phyloP scores from a whole-genome alignment of 2,329 filamentous ascomycete genomes.

The Myriosclerotinia curreyana region DNA sequence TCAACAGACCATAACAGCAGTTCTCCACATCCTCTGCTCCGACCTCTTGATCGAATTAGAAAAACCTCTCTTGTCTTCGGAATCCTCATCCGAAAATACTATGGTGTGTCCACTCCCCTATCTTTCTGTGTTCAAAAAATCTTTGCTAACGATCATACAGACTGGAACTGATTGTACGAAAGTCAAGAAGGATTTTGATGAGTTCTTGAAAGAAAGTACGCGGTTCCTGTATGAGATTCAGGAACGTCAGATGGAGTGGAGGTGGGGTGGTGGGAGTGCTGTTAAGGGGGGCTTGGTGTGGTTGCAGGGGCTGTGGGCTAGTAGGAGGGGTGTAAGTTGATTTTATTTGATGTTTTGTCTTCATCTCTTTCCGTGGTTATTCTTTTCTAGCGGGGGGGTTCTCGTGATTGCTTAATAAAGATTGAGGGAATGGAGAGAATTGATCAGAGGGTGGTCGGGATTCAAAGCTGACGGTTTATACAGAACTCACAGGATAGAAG shows the following conservation, averaged over 20 bases:
- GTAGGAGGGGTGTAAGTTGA: constrained; percentile 34
- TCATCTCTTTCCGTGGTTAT: not conserved
- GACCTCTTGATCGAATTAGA: constrained; percentile 32
- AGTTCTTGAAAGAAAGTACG: constrained; percentile 33
- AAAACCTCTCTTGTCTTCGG: constrained; percentile 26
- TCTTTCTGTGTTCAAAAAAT: not conserved
- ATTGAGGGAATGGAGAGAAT: not conserved
- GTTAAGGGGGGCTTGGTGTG: constrained; percentile 33
- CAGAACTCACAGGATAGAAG: constrained; percentile 38
- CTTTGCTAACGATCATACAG: constrained; percentile 5
- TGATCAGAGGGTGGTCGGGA: not conserved
- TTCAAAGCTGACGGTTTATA: not conserved
- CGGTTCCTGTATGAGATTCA: constrained; percentile 35
- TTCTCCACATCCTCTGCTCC: constrained; percentile 30
- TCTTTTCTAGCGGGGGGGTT: not conserved
- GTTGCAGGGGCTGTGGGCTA: constrained; percentile 39
- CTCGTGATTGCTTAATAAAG: not conserved
- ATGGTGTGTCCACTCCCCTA: not conserved
- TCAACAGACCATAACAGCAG: constrained; percentile 29
- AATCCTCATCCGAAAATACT: not conserved
- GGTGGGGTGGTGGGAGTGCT: constrained; percentile 28
- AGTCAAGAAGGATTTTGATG: constrained; percentile 32
- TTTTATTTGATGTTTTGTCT: constrained; percentile 4
- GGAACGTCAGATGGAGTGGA: constrained; percentile 32
- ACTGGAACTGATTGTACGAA: constrained; percentile 21